These are phyloP conservation scores for Botrytis medusae DNA, from an alignment of 2,329 filamentous ascomycete species.

Conservation along the genomic window DNA sequence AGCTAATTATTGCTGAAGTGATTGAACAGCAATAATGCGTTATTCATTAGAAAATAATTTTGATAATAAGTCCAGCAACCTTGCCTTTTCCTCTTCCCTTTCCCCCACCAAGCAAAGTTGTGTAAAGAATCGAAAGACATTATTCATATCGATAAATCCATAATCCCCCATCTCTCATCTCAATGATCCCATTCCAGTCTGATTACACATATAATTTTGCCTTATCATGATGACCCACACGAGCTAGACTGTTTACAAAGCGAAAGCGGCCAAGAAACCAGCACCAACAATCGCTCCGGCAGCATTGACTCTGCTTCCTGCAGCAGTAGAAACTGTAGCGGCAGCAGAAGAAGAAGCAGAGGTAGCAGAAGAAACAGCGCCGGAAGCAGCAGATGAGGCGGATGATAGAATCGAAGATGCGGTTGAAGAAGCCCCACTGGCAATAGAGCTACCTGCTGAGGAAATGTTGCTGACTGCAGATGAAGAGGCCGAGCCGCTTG, in stretches of 20 bases:
- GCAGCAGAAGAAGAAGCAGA: slow-evolving; percentile 16
- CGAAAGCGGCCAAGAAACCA: slow-evolving; percentile 30
- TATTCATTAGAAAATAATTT: neutral
- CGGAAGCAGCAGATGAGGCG: neutral
- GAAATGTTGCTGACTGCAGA: neutral
- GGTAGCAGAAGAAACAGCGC: neutral
- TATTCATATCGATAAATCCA: neutral
- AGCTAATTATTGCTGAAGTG: neutral
- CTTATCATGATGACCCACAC: neutral
- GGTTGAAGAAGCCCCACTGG: neutral
- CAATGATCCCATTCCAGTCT: neutral
- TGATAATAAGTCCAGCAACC: neutral
- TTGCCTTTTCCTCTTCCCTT: neutral
- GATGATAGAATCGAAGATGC: neutral
- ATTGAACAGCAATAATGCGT: neutral
- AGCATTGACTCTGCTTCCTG: slow-evolving; percentile 18
- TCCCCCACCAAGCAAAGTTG: neutral
- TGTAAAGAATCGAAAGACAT: slow-evolving; percentile 10
- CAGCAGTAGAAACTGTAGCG: slow-evolving; percentile 9
- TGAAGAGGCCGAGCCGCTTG: neutral
- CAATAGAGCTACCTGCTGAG: slow-evolving; percentile 11
- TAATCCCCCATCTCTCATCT: neutral
- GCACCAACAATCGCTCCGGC: slow-evolving; percentile 26
- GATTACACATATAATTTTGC: neutral
- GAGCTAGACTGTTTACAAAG: slow-evolving; percentile 24